phyloP scores from a whole-genome alignment of 805 yeast species.

The Monosporozyma yasuniensis region DNA sequence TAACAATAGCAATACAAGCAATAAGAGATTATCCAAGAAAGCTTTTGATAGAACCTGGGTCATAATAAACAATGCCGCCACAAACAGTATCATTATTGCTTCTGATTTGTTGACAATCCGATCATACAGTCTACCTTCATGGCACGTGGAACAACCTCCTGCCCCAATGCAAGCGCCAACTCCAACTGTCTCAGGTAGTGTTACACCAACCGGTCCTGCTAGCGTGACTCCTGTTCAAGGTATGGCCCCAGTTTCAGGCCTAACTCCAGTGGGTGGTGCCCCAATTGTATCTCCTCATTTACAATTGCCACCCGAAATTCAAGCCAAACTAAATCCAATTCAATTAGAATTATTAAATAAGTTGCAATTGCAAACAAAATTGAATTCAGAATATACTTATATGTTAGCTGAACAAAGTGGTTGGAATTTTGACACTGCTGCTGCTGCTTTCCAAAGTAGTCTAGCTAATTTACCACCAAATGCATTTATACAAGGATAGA shows the following conservation, averaged over 20 bases:
- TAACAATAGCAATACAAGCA: slow-evolving; percentile 23
- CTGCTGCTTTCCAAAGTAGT: slow-evolving; percentile 61
- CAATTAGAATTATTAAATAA: slow-evolving; percentile 61
- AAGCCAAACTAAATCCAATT: slow-evolving; percentile 38
- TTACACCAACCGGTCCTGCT: slow-evolving; percentile 7
- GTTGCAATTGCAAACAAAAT: slow-evolving; percentile 61
- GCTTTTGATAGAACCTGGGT: slow-evolving; percentile 82
- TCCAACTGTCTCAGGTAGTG: not conserved
- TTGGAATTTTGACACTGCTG: slow-evolving; percentile 70
- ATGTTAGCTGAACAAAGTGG: slow-evolving; percentile 83
- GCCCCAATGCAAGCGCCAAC: not conserved
- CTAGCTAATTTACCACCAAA: slow-evolving; percentile 49
- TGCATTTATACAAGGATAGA: slow-evolving; percentile 35
- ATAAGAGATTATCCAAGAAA: slow-evolving; percentile 43
- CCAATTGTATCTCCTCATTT: slow-evolving; percentile 22
- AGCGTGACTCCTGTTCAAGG: not conserved
- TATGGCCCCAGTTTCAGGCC: not conserved
- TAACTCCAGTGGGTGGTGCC: not conserved
- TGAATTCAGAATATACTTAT: slow-evolving; percentile 67
- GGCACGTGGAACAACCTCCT: slow-evolving; percentile 30
- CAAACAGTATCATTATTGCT: slow-evolving; percentile 66
- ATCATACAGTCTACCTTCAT: slow-evolving; percentile 49
- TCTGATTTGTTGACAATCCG: slow-evolving; percentile 73
- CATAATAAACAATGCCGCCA: slow-evolving; percentile 44
- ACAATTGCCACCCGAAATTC: slow-evolving; percentile 49